A percentile compares a stretch with the other conserved stretches of the same genome.
Evolutionary conservation across 73 alveolate species (phyloP).

Genomic region (Paramecium biaurelia): DNA sequence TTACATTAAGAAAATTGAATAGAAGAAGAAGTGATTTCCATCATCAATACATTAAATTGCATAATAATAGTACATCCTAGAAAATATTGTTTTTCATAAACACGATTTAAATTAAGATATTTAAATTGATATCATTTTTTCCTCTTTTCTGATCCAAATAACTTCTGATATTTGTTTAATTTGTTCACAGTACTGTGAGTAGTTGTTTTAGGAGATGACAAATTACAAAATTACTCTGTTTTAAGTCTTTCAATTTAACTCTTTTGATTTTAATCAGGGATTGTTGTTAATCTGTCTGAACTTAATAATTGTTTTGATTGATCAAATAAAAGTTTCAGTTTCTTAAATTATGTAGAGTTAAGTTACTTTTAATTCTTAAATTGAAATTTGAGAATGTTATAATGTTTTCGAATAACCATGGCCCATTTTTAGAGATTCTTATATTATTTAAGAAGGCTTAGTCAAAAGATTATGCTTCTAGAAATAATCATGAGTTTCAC

Average conservation of each 20-base stretch:
- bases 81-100: neutral
- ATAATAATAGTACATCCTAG: neutral
- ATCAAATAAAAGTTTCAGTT: conserved; percentile 21
- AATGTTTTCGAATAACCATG: conserved; percentile 24
- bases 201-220: conserved; percentile 45
- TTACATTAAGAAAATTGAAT: conserved; percentile 87
- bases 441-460: neutral
- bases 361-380: conserved; percentile 28
- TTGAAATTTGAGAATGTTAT: neutral
- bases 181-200: neutral
- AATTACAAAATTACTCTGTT: conserved; percentile 10
- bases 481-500: conserved; percentile 24
- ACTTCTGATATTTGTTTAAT: neutral
- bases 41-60: conserved; percentile 5
- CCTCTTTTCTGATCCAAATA: conserved; percentile 45
- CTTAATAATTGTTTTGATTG: conserved; percentile 3
- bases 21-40: conserved; percentile 48
- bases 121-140: conserved; percentile 12
- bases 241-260: conserved; percentile 3
- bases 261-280: conserved; percentile 28
- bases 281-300: conserved; percentile 35
- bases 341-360: neutral
- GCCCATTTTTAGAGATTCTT: neutral
- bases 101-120: neutral
- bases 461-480: conserved; percentile 27